Evolutionary conservation across 768 basidiomycete genomes (phyloP).

Genomic region (Gloeopeniophorella convolvens): DNA sequence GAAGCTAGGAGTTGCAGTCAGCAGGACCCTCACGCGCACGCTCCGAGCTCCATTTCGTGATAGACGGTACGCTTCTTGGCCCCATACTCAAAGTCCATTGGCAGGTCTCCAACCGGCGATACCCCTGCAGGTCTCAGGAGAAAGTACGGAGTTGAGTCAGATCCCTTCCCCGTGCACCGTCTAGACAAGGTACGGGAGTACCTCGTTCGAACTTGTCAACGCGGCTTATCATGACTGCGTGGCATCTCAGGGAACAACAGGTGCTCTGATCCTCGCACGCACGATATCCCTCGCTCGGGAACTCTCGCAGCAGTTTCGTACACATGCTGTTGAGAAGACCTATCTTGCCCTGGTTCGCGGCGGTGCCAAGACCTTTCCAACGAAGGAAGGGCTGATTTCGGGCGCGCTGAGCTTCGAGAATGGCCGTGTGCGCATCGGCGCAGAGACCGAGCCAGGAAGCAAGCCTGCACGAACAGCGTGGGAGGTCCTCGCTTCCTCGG

Average conservation of each 20-base stretch:
- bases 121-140: slow-evolving; percentile 5
- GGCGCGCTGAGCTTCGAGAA: slow-evolving; percentile 1
- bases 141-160: background rate
- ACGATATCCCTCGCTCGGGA: slow-evolving; percentile 12
- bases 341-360: slow-evolving; percentile 19
- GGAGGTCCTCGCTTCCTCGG: slow-evolving; percentile 20
- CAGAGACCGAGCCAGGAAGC: background rate
- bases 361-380: background rate
- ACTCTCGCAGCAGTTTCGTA: slow-evolving; percentile 18
- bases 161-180: slow-evolving; percentile 20
- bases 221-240: background rate
- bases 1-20: too few relatives aligned
- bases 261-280: slow-evolving; percentile 16
- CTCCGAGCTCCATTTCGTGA: background rate
- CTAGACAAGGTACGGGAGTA: slow-evolving; percentile 19
- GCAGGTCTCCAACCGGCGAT: background rate
- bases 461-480: slow-evolving; percentile 14
- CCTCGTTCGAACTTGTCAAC: background rate
- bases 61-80: background rate
- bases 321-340: slow-evolving; percentile 8
- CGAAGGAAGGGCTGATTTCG: slow-evolving; percentile 1
- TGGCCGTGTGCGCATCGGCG: slow-evolving; percentile 11
- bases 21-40: too few relatives aligned
- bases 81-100: background rate
- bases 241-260: slow-evolving; percentile 14